Percentiles rank a stretch among this genome's conserved stretches.
phyloP scores from a whole-genome alignment of 495 filamentous ascomycete species.

The Penicillium bovifimosum region DNA sequence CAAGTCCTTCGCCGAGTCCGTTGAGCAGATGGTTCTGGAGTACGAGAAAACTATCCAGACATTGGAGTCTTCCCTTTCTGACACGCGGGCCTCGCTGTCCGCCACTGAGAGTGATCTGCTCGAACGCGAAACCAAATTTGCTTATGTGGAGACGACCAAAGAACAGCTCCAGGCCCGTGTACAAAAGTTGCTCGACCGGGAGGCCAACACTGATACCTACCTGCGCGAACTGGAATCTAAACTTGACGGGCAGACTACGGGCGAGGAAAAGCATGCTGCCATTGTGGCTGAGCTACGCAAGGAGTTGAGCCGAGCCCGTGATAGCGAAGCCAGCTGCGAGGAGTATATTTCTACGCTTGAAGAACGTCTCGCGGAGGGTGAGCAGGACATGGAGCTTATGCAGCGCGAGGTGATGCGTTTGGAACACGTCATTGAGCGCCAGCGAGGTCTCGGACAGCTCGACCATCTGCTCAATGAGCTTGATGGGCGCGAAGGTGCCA shows the following conservation, averaged over 20 bases:
- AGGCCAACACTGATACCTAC: slow-evolving; percentile 83
- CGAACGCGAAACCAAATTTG: slow-evolving; percentile 89
- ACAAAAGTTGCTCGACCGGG: slow-evolving; percentile 85
- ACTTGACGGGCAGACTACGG: slow-evolving; percentile 81
- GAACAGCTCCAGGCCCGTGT: slow-evolving; percentile 81
- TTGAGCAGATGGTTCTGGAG: slow-evolving; percentile 92
- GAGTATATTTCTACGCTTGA: slow-evolving; percentile 98
- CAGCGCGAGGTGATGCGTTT: slow-evolving; percentile 91
- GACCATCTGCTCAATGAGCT: slow-evolving; percentile 89
- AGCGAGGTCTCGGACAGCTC: slow-evolving; percentile 89
- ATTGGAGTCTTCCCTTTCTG: slow-evolving; percentile 86
- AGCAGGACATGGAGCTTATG: slow-evolving; percentile 95
- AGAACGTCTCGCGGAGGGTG: slow-evolving; percentile 89
- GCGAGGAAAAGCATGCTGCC: slow-evolving; percentile 84
- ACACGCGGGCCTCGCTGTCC: slow-evolving; percentile 77
- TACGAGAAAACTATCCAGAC: slow-evolving; percentile 98
- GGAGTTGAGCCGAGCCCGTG: slow-evolving; percentile 82
- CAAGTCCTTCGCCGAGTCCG: slow-evolving; percentile 88
- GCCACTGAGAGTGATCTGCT: slow-evolving; percentile 77
- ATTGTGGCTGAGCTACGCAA: slow-evolving; percentile 85
- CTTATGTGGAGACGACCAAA: slow-evolving; percentile 87
- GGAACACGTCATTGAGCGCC: slow-evolving; percentile 92
- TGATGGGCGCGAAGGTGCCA: slow-evolving; percentile 54
- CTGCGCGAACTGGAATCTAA: slow-evolving; percentile 85
- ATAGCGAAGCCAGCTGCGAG: slow-evolving; percentile 82